Base-by-base conservation (phyloP, 2,329 filamentous ascomycete species). In the Aquanectria penicillioides region DNA sequence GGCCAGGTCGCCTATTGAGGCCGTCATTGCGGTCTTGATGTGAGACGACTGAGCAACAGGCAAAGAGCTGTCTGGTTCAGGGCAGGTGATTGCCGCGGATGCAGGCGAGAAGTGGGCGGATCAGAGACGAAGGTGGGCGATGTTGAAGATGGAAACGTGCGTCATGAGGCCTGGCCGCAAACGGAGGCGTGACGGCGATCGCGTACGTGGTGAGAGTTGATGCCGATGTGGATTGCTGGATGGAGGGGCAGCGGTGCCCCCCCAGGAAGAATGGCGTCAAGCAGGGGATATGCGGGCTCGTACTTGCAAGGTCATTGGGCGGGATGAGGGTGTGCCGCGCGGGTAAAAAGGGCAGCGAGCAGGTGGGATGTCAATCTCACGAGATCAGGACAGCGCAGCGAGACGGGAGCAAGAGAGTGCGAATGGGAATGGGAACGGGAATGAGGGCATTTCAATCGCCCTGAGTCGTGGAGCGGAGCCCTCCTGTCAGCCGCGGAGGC, bases 11-110 rank as follows among this genome's bases (percentile, higher is more conserved):
- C 41, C 31, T 7, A 48, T 29, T 25, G 38, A 49, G 20, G 43
- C 47, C 6, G 58, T 57, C 58, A 61, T 61, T 47, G n/a, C n/a
- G n/a, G n/a, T n/a, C n/a, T 49, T 54, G 33, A 20, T 34, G 48
- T 15, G 41, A 40, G 28, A 12, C 25, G 31, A 46, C 26, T 9
- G 43, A 29, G n/a, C n/a, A n/a, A n/a, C n/a, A n/a, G n/a, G n/a
- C n/a, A n/a, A n/a, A n/a, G n/a, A n/a, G n/a, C n/a, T n/a, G n/a
- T n/a, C n/a, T n/a, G n/a, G n/a, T n/a, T n/a, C n/a, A n/a, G n/a
- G n/a, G n/a, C n/a, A n/a, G n/a, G n/a, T n/a, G n/a, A n/a, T n/a
- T n/a, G n/a, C n/a, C n/a, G n/a, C n/a, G n/a, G n/a, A n/a, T n/a
- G n/a, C n/a, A n/a, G n/a, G n/a, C n/a, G n/a, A n/a, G n/a, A n/a